phyloP scores from a whole-genome alignment of 1,139 yeast species.

The Entelexis paramagnoliae region DNA sequence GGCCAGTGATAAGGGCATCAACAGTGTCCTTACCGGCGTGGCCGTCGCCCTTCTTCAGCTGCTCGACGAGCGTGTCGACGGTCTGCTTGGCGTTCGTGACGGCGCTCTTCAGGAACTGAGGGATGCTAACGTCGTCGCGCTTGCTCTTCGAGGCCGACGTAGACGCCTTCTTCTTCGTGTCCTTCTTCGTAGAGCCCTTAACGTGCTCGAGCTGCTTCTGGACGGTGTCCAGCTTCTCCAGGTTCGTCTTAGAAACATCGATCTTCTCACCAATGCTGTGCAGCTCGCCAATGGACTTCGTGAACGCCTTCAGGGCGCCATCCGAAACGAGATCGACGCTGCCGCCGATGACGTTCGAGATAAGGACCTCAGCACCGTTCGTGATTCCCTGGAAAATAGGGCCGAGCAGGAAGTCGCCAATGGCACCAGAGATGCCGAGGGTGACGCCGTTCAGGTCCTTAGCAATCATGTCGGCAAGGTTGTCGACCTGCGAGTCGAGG shows the following conservation, averaged over 20 bases:
- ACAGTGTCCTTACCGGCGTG: conserved; percentile 26
- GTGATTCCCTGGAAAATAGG: conserved; percentile 30
- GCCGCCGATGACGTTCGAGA: conserved; percentile 23
- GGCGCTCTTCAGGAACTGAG: conserved; percentile 17
- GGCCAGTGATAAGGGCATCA: conserved; percentile 27
- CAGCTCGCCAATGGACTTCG: conserved; percentile 11
- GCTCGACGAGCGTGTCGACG: conserved; percentile 25
- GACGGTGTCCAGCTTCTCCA: conserved; percentile 14
- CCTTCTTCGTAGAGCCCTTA: neutral
- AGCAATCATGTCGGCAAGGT: conserved; percentile 26
- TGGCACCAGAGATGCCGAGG: conserved; percentile 26
- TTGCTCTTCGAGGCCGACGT: conserved; percentile 3
- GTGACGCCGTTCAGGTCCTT: conserved; percentile 22
- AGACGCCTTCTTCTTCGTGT: neutral
- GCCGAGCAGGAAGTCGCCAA: conserved; percentile 26
- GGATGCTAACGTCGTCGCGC: conserved; percentile 6
- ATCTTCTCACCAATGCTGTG: conserved; percentile 11
- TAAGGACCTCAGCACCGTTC: conserved; percentile 29
- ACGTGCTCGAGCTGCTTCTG: conserved; percentile 10
- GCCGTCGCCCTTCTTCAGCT: conserved; percentile 23
- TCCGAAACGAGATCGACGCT: conserved; percentile 22
- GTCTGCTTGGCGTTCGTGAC: conserved; percentile 26
- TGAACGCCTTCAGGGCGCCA: conserved; percentile 18
- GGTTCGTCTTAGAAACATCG: conserved; percentile 4
- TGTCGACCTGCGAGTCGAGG: conserved; percentile 29